Conservation (phyloP, 2,329 filamentous ascomycete genomes). For the Ascochyta pisi region DNA sequence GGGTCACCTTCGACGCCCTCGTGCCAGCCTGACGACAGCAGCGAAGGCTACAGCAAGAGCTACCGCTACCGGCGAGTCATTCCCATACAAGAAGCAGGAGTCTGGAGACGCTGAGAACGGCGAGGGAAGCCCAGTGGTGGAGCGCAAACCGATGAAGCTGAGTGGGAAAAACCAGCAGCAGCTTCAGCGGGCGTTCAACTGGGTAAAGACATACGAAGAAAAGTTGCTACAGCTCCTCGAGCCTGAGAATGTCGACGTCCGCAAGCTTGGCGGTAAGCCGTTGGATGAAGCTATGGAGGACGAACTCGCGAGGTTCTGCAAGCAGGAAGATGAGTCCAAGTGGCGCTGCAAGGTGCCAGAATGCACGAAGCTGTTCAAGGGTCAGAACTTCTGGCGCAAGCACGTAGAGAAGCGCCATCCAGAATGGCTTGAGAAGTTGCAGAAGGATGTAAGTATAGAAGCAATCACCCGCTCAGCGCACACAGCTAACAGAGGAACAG, state of each 20-base stretch:
- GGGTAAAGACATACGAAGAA: slow-evolving; percentile 98
- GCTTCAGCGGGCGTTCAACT: slow-evolving; percentile 93
- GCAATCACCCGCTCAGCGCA: neutral
- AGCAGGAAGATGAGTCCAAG: slow-evolving; percentile 97
- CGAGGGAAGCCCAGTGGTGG: slow-evolving; percentile 71
- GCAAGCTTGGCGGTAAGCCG: slow-evolving; percentile 88
- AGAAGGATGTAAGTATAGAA: slow-evolving; percentile 74
- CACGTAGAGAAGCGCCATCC: slow-evolving; percentile 94
- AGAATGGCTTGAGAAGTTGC: slow-evolving; percentile 83
- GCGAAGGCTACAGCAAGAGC: slow-evolving; percentile 86
- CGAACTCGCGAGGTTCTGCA: slow-evolving; percentile 85
- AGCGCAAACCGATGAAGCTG: slow-evolving; percentile 70
- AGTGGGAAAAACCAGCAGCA: slow-evolving; percentile 86
- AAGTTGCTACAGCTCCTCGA: slow-evolving; percentile 93
- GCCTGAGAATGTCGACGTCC: slow-evolving; percentile 83
- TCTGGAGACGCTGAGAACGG: slow-evolving; percentile 71
- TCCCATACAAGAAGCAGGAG: slow-evolving; percentile 81
- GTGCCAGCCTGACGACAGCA: slow-evolving; percentile 80
- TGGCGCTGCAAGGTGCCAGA: slow-evolving; percentile 96
- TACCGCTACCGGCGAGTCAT: slow-evolving; percentile 80
- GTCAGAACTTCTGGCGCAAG: slow-evolving; percentile 96
- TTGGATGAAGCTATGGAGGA: slow-evolving; percentile 86
- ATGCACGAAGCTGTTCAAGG: slow-evolving; percentile 96
- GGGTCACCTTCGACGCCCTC: slow-evolving; percentile 91
- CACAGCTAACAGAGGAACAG: slow-evolving; percentile 54